Percentiles rank a stretch among this genome's conserved stretches.
Evolutionary conservation across 768 basidiomycete genomes (phyloP).

Genomic region (Solioccasus polychromus): DNA sequence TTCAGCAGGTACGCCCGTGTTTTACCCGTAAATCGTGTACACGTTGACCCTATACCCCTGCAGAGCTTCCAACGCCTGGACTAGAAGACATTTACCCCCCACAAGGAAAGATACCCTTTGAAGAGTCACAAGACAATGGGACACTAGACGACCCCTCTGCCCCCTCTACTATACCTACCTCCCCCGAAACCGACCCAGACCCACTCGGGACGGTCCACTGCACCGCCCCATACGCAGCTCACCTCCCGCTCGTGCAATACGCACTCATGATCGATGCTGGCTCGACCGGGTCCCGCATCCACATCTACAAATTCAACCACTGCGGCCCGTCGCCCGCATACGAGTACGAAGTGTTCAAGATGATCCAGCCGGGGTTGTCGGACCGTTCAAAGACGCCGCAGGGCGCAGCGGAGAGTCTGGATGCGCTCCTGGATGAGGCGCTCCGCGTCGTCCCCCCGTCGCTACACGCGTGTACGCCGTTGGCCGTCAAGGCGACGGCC

Average conservation of each 20-base stretch:
- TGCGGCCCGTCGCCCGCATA: conserved; percentile 71
- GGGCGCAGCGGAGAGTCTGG: conserved; percentile 76
- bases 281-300: conserved; percentile 94
- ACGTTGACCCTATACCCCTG: no score
- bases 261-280: conserved; percentile 98
- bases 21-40: background rate
- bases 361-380: conserved; percentile 79
- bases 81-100: conserved; percentile 26
- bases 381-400: conserved; percentile 53
- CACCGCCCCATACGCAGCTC: conserved; percentile 46
- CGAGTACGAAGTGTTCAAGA: conserved; percentile 92
- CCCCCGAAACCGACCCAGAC: conserved; percentile 74
- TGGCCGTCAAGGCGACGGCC: conserved; percentile 92
- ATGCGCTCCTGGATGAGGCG: conserved; percentile 79
- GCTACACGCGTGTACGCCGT: conserved; percentile 68
- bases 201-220: conserved; percentile 73
- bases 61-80: conserved; percentile 16
- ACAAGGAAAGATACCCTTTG: conserved; percentile 12
- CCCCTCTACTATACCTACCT: conserved; percentile 36
- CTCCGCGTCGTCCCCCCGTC: conserved; percentile 67
- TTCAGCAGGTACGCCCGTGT: conserved; percentile 19
- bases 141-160: background rate
- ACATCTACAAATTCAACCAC: conserved; percentile 98
- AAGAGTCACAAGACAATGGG: background rate
- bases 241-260: conserved; percentile 73